Percentiles rank a stretch among this genome's conserved stretches.
These are phyloP conservation scores for Chenopodium berlandieri DNA, from an alignment of 148 eudicot genomes.

Conservation along the genomic window DNA sequence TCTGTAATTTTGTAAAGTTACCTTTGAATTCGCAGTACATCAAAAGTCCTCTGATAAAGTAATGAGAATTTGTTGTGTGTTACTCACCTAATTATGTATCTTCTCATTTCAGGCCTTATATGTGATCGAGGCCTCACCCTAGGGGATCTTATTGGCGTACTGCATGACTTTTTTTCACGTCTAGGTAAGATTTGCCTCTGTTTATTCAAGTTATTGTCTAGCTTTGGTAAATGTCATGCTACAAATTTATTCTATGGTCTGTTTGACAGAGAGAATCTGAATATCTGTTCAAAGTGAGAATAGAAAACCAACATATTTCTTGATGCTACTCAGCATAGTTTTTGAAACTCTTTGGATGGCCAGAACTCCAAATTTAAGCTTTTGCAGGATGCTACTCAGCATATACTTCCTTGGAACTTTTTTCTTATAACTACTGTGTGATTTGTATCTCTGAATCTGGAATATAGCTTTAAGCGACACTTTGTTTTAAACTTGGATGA, in stretches of 20 bases:
- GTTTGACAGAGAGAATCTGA: neutral
- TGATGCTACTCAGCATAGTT: neutral
- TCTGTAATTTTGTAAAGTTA: neutral
- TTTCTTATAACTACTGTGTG: neutral
- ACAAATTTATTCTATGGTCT: neutral
- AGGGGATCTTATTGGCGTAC: constrained; percentile 91
- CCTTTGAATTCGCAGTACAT: neutral
- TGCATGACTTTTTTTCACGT: constrained; percentile 82
- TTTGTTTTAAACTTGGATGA: neutral
- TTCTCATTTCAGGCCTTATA: constrained; percentile 57
- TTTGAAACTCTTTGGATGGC: neutral
- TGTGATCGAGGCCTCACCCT: constrained; percentile 90
- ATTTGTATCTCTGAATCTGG: neutral
- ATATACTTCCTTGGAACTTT: neutral
- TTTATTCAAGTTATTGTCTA: neutral
- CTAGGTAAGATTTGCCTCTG: constrained; percentile 45
- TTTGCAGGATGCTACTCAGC: neutral
- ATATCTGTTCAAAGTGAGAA: neutral
- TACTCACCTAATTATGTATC: constrained; percentile 14
- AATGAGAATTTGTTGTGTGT: neutral
- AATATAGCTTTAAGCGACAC: neutral
- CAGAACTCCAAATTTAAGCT: neutral
- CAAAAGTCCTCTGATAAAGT: neutral
- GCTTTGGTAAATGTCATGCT: neutral
- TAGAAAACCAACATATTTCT: neutral